Evolutionary conservation across 257 asterid genomes (phyloP).

Genomic region (Forsythia viridissima): DNA sequence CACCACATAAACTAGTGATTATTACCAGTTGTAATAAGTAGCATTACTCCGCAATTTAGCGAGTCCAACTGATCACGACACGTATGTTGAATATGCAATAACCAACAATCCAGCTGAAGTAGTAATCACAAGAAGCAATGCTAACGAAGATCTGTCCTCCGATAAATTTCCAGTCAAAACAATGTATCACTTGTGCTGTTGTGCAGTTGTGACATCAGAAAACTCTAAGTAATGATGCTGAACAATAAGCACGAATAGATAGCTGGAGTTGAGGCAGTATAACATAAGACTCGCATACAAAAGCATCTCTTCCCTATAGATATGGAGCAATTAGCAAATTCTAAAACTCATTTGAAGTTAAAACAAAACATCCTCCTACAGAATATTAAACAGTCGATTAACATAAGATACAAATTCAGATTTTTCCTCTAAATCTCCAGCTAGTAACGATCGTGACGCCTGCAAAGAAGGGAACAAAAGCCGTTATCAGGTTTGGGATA

Average conservation of each 20-base stretch:
- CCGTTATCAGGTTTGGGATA: not conserved
- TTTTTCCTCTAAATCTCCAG: slow-evolving; percentile 18
- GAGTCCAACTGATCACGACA: not conserved
- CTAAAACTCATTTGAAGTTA: not conserved
- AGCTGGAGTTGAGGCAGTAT: not conserved
- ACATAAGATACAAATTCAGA: slow-evolving; percentile 15
- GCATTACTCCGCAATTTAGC: not conserved
- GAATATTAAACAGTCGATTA: slow-evolving; percentile 18
- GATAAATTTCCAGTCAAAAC: not conserved
- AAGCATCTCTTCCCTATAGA: not conserved
- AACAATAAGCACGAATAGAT: not conserved
- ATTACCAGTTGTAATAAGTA: too few relatives aligned
- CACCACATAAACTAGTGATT: too few relatives aligned
- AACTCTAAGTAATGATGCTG: not conserved
- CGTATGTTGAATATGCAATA: not conserved
- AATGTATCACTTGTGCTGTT: not conserved
- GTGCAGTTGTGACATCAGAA: not conserved
- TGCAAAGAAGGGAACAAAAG: slow-evolving; percentile 19
- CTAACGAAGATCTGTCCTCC: too few relatives aligned
- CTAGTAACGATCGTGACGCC: slow-evolving; percentile 56
- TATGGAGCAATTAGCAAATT: not conserved
- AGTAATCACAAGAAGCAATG: too few relatives aligned
- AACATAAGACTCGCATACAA: not conserved
- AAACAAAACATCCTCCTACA: slow-evolving; percentile 13
- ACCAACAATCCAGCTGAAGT: too few relatives aligned